Evolutionary conservation across 2,329 filamentous ascomycete genomes (phyloP).

Genomic region (Fusarium virguliforme): DNA sequence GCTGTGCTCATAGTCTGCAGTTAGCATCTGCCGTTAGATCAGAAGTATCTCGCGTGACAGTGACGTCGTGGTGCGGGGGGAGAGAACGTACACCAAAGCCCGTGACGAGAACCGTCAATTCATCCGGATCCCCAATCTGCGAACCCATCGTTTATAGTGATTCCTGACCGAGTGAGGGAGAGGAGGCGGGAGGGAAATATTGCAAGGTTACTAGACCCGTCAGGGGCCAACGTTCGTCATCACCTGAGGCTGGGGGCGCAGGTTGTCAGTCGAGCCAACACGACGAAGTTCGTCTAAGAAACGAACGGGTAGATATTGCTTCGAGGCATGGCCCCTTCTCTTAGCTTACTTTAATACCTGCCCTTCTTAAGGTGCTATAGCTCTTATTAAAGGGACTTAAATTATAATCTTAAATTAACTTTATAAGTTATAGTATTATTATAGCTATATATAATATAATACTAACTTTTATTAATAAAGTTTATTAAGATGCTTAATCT

Average conservation of each 20-base stretch:
- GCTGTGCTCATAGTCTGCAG: slow-evolving; percentile 62
- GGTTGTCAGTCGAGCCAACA: slow-evolving; percentile 30
- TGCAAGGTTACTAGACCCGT: slow-evolving; percentile 18
- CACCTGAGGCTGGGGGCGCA: slow-evolving; percentile 9
- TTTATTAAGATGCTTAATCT: too few species aligned
- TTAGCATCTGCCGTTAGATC: slow-evolving; percentile 33
- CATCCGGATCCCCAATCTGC: slow-evolving; percentile 59
- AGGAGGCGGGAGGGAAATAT: not conserved
- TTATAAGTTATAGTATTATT: too few species aligned
- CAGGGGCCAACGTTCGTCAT: slow-evolving; percentile 28
- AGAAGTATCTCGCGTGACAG: slow-evolving; percentile 28
- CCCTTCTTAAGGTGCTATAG: not conserved
- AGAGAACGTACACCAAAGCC: slow-evolving; percentile 70
- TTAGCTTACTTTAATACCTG: not conserved
- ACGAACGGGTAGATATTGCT: not conserved
- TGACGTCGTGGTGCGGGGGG: slow-evolving; percentile 20
- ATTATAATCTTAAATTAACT: too few species aligned
- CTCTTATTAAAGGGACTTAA: too few species aligned
- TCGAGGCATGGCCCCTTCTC: not conserved
- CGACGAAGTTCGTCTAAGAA: not conserved
- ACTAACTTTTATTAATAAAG: too few species aligned
- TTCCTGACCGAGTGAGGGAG: not conserved
- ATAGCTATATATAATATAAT: too few species aligned
- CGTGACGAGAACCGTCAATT: slow-evolving; percentile 73
- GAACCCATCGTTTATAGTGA: slow-evolving; percentile 55